Conservation (phyloP, 2,329 filamentous ascomycete species). For the Fusarium foetens region DNA sequence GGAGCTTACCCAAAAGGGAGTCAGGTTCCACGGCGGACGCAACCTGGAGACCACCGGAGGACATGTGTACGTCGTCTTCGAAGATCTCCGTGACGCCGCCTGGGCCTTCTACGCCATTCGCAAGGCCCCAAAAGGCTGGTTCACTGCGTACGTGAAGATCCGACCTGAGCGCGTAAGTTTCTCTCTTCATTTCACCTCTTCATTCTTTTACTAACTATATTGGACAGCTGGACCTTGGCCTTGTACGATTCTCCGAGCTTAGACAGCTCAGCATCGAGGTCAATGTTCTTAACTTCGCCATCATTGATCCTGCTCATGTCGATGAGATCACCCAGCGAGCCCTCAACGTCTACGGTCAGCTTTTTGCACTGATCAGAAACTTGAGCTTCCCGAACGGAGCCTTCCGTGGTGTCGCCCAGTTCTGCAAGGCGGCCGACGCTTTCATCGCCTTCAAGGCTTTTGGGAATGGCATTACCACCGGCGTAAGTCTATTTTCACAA, state of each 20-base stretch:
- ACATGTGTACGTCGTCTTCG: slow-evolving; percentile 65
- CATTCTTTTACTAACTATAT: neutral
- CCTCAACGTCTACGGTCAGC: slow-evolving; percentile 59
- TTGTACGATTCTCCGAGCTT: slow-evolving; percentile 22
- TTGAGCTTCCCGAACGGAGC: slow-evolving; percentile 54
- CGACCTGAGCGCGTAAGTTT: slow-evolving; percentile 22
- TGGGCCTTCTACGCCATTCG: slow-evolving; percentile 59
- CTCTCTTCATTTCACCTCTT: neutral
- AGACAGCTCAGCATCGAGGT: slow-evolving; percentile 48
- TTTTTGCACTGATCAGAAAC: slow-evolving; percentile 62
- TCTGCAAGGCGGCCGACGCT: slow-evolving; percentile 60
- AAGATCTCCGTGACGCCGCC: slow-evolving; percentile 69
- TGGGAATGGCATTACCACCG: slow-evolving; percentile 28
- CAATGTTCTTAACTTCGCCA: slow-evolving; percentile 25
- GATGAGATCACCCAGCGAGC: slow-evolving; percentile 48
- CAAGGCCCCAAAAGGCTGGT: slow-evolving; percentile 58
- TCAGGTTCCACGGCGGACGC: slow-evolving; percentile 51
- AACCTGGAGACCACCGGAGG: slow-evolving; percentile 51
- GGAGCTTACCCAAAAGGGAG: slow-evolving; percentile 52
- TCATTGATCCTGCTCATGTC: slow-evolving; percentile 48
- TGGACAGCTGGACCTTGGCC: neutral
- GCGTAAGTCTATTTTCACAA: slow-evolving; percentile 39
- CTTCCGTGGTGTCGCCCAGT: slow-evolving; percentile 63
- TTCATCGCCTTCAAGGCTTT: slow-evolving; percentile 53
- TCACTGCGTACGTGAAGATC: slow-evolving; percentile 41